Conservation (phyloP, 345 rosid species). For the Noccaea bulbosa region DNA sequence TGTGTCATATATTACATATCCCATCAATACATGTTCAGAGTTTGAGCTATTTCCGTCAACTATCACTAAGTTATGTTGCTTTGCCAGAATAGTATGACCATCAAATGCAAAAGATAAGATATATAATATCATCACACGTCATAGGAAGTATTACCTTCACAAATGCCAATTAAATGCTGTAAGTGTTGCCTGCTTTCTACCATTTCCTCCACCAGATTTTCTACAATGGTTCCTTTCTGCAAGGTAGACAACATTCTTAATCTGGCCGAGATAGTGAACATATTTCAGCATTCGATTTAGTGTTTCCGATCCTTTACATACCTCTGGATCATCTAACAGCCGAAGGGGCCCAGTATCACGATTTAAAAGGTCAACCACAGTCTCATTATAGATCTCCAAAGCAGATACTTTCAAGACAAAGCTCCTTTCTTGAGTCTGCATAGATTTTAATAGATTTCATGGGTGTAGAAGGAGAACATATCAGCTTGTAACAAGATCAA, state of each 20-base stretch:
- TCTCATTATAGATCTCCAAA: slow-evolving; percentile 93
- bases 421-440: slow-evolving; percentile 72
- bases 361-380: slow-evolving; percentile 80
- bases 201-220: slow-evolving; percentile 82
- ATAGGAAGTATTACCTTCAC: slow-evolving; percentile 68
- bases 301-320: slow-evolving; percentile 40
- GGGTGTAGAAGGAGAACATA: neutral
- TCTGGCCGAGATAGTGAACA: slow-evolving; percentile 10
- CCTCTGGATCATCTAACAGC: slow-evolving; percentile 98
- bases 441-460: slow-evolving; percentile 10
- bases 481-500: slow-evolving; percentile 6
- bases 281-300: slow-evolving; percentile 17
- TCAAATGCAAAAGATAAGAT: slow-evolving; percentile 3
- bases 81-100: slow-evolving; percentile 6
- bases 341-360: slow-evolving; percentile 82
- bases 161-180: slow-evolving; percentile 74
- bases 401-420: slow-evolving; percentile 84
- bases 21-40: neutral
- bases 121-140: neutral
- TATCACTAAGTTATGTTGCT: slow-evolving; percentile 14
- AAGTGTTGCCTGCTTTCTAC: slow-evolving; percentile 76
- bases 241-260: slow-evolving; percentile 33
- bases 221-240: slow-evolving; percentile 90
- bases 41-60: slow-evolving; percentile 9
- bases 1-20: slow-evolving; percentile 13